These are phyloP conservation scores for Suillus paluster DNA, from an alignment of 768 basidiomycete genomes.

Conservation along the genomic window DNA sequence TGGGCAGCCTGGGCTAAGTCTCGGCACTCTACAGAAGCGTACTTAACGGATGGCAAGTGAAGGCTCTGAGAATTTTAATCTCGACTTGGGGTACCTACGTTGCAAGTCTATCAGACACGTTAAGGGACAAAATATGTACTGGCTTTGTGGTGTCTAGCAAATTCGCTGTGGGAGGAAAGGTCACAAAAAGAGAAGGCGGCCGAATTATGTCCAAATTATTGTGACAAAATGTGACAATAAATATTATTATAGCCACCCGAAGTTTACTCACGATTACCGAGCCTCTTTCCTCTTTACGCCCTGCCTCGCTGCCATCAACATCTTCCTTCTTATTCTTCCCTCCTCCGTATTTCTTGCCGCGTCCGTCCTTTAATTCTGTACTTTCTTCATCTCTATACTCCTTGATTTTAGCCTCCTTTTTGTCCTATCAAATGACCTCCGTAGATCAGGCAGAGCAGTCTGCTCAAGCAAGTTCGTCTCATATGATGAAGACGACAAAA, in stretches of 20 bases:
- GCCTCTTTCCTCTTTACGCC: slow-evolving; percentile 22
- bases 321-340: slow-evolving; percentile 34
- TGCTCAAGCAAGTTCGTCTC: slow-evolving; percentile 67
- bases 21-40: slow-evolving; percentile 1
- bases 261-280: slow-evolving; percentile 34
- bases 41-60: too few relatives aligned
- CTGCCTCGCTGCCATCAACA: slow-evolving; percentile 25
- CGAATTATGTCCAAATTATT: slow-evolving; percentile 16
- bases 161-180: slow-evolving; percentile 10
- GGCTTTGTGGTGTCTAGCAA: too few relatives aligned
- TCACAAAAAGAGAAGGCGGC: slow-evolving; percentile 23
- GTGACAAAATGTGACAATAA: slow-evolving; percentile 30
- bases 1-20: neutral
- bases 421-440: slow-evolving; percentile 38
- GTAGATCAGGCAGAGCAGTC: slow-evolving; percentile 46
- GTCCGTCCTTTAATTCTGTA: slow-evolving; percentile 29
- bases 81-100: neutral
- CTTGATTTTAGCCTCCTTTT: slow-evolving; percentile 20
- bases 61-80: neutral
- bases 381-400: slow-evolving; percentile 21
- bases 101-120: neutral
- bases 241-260: slow-evolving; percentile 20
- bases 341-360: slow-evolving; percentile 29
- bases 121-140: too few relatives aligned
- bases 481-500: slow-evolving; percentile 99